Percentiles rank a stretch among this genome's conserved stretches.
Conservation (phyloP, 83 land plant species). For the Larix sibirica region DNA sequence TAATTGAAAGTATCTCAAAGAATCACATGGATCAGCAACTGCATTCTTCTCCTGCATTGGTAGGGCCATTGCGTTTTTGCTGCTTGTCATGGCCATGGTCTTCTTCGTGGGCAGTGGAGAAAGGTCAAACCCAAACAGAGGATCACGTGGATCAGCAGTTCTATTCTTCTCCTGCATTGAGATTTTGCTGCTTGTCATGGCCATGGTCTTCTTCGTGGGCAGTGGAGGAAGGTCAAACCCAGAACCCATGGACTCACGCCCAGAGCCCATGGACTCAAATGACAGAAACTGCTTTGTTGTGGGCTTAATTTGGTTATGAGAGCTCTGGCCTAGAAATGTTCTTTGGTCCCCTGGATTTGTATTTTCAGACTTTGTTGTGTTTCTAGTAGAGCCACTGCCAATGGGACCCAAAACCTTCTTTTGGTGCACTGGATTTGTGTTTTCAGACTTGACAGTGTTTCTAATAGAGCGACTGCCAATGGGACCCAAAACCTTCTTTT, state of each 20-base stretch:
- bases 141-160: background rate
- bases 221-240: conserved; percentile 6
- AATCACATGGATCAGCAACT: background rate
- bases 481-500: too few species aligned
- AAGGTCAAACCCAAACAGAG: background rate
- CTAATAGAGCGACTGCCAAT: too few species aligned
- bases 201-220: conserved; percentile 15
- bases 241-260: background rate
- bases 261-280: background rate
- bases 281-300: background rate
- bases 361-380: too few species aligned
- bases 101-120: conserved; percentile 14
- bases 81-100: conserved; percentile 16
- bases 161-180: conserved; percentile 14
- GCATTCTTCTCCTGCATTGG: conserved; percentile 16
- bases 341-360: too few species aligned
- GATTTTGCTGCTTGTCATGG: conserved; percentile 22
- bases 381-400: too few species aligned
- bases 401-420: too few species aligned
- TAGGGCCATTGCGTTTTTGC: conserved; percentile 21
- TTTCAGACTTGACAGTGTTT: too few species aligned
- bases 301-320: background rate
- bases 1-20: conserved; percentile 18
- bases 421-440: too few species aligned
- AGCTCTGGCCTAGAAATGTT: background rate